Percentiles rank a stretch among this genome's conserved stretches.
Conservation (phyloP, 1,139 yeast genomes). For the Yamadazyma atlantica region DNA sequence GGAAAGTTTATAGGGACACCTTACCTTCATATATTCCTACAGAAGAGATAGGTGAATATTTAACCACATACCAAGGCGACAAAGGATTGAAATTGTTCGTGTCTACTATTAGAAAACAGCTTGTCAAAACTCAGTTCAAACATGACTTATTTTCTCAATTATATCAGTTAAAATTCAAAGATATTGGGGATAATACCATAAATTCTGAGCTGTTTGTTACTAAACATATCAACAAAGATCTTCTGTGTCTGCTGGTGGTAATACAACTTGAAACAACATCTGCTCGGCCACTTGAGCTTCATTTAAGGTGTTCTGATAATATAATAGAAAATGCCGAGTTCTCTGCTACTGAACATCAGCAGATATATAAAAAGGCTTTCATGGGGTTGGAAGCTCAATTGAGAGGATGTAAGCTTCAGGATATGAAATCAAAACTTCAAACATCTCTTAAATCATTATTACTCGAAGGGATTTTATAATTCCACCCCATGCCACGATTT, state of each 20-base stretch:
- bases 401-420: not conserved
- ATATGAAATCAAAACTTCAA: not conserved
- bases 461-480: not conserved
- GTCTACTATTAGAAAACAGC: constrained; percentile 16
- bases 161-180: constrained; percentile 11
- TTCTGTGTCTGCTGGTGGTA: constrained; percentile 17
- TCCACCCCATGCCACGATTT: not conserved
- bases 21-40: constrained; percentile 20
- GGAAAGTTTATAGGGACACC: constrained; percentile 39
- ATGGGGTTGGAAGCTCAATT: not conserved
- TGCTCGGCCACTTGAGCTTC: not conserved
- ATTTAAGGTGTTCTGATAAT: not conserved
- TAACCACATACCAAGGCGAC: not conserved
- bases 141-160: constrained; percentile 29
- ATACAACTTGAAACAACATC: not conserved
- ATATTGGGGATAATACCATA: constrained; percentile 4
- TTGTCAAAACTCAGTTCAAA: constrained; percentile 28
- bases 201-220: constrained; percentile 4
- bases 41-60: not conserved
- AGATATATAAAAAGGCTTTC: not conserved
- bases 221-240: constrained; percentile 21
- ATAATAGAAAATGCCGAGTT: not conserved
- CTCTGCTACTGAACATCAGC: not conserved
- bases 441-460: not conserved
- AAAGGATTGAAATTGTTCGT: constrained; percentile 14